A percentile compares a stretch with the other conserved stretches of the same genome.
Conservation (phyloP, 1,284 basidiomycete species). For the Apiotrichum montevideense region DNA sequence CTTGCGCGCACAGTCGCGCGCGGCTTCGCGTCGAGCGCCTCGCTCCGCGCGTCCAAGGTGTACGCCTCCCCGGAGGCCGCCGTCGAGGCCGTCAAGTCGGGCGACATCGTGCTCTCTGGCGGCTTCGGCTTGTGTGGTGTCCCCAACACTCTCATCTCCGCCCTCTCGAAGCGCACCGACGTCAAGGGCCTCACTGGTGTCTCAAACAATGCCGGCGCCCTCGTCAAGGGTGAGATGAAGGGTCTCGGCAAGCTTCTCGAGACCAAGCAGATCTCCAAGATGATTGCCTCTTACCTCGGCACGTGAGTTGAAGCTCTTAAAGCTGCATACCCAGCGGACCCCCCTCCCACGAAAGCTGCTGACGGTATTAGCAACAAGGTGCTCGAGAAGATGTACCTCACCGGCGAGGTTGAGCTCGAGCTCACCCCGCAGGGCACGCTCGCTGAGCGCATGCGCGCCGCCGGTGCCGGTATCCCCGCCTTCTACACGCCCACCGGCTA, state of each 20-base stretch:
- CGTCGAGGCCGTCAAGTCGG: slow-evolving; percentile 45
- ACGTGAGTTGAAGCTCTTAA: slow-evolving; percentile 11
- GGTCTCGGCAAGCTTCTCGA: slow-evolving; percentile 63
- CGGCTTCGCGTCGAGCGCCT: slow-evolving; percentile 3
- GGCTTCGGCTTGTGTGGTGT: slow-evolving; percentile 21
- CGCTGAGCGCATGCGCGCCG: slow-evolving; percentile 79
- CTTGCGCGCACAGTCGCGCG: slow-evolving; percentile 1
- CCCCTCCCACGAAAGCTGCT: neutral
- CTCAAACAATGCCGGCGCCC: slow-evolving; percentile 19
- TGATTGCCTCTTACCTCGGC: slow-evolving; percentile 85
- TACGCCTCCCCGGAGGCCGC: slow-evolving; percentile 10
- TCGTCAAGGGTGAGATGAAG: slow-evolving; percentile 14
- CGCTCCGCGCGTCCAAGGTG: slow-evolving; percentile 2
- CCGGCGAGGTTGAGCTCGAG: slow-evolving; percentile 73
- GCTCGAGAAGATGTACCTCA: slow-evolving; percentile 58
- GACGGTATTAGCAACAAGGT: slow-evolving; percentile 28
- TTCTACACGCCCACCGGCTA: slow-evolving; percentile 91
- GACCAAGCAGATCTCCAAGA: slow-evolving; percentile 64
- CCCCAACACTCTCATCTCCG: slow-evolving; percentile 16
- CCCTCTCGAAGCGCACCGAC: slow-evolving; percentile 9
- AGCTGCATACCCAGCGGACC: neutral
- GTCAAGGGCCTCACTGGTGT: slow-evolving; percentile 12
- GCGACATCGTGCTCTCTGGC: slow-evolving; percentile 15
- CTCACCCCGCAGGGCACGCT: slow-evolving; percentile 64
- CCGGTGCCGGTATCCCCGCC: slow-evolving; percentile 86